Conservation (phyloP, 768 basidiomycete genomes). For the Amanita polypyramis region DNA sequence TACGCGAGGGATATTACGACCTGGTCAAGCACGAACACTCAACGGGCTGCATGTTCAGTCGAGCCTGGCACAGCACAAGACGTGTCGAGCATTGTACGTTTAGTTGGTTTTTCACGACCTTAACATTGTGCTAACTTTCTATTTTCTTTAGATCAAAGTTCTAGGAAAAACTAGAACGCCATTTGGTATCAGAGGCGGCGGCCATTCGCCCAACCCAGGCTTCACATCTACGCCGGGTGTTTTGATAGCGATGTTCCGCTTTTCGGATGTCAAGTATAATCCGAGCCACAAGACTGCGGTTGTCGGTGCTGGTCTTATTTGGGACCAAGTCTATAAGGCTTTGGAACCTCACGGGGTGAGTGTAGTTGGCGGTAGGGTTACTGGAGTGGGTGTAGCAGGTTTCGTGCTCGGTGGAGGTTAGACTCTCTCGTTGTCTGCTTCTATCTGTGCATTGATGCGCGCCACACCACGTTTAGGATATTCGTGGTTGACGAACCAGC, state of each 20-base stretch:
- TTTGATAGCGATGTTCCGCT: constrained; percentile 44
- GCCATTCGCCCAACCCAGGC: constrained; percentile 42
- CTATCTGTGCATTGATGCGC: too few relatives aligned
- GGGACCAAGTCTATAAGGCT: constrained; percentile 54
- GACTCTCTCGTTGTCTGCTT: neutral
- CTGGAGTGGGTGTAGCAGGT: constrained; percentile 50
- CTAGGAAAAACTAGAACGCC: constrained; percentile 32
- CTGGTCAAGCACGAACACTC: constrained; percentile 40
- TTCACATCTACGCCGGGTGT: constrained; percentile 54
- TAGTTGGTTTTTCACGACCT: neutral
- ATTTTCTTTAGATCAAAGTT: constrained; percentile 30
- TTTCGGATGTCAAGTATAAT: constrained; percentile 35
- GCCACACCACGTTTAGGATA: constrained; percentile 22
- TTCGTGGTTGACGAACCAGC: constrained; percentile 39
- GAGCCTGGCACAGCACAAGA: constrained; percentile 47
- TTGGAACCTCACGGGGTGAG: constrained; percentile 38
- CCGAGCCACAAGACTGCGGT: constrained; percentile 25
- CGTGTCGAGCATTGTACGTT: constrained; percentile 36
- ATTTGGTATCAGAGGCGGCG: constrained; percentile 59
- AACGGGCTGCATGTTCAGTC: constrained; percentile 40
- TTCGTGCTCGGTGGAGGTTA: constrained; percentile 48
- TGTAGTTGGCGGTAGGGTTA: constrained; percentile 49
- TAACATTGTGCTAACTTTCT: neutral
- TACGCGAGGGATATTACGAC: constrained; percentile 36
- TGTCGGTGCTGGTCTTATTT: constrained; percentile 39